Base-by-base conservation (phyloP, 257 asterid species). In the Solanum tacnaense region DNA sequence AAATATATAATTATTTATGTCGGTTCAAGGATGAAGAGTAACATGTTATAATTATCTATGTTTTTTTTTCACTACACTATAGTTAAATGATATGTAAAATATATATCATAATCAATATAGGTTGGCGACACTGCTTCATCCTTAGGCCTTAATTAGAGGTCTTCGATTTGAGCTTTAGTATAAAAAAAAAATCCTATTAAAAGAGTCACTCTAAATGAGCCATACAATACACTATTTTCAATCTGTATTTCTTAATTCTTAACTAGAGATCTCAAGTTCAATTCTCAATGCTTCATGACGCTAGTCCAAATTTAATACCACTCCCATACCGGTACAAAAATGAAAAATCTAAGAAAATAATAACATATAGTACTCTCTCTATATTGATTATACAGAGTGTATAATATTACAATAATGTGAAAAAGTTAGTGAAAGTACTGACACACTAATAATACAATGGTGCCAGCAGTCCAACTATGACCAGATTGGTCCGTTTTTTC, bases 41-140 rank as follows among this genome's bases (percentile, higher is more conserved):
- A 52, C 60, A 4, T 16, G 60, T 16, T 52, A 52, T 52, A 52
- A 16, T 52, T 52, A 52, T 52, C 0, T 16, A 49, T 49, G 52
- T 2, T 5, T 9, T 39, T 36, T 44, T 15, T 49, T 49, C 23
- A 15, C 9, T 49, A 16, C 62, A 56, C n/a, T 56, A 6, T 7
- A 56, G 10, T 56, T 56, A 34, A 34, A 34, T 2, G 18, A 56
- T 56, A 56, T 20, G n/a, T 56, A 56, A 56, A 56, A 4, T 56
- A 56, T 56, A 56, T 6, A 56, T 0, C 0, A 9, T 56, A 2
- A 56, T 56, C 1, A 46, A 46, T 46, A 46, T 46, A 5, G 20
- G 0, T 46, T 2, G 58, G n/a, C 1, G 2, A 6, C 0, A 56
- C 0, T 56, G 4, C 0, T 56, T 56, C 10, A 18, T 52, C 0